Conservation (phyloP, 495 filamentous ascomycete species). For the Penicillium cosmopolitanum region DNA sequence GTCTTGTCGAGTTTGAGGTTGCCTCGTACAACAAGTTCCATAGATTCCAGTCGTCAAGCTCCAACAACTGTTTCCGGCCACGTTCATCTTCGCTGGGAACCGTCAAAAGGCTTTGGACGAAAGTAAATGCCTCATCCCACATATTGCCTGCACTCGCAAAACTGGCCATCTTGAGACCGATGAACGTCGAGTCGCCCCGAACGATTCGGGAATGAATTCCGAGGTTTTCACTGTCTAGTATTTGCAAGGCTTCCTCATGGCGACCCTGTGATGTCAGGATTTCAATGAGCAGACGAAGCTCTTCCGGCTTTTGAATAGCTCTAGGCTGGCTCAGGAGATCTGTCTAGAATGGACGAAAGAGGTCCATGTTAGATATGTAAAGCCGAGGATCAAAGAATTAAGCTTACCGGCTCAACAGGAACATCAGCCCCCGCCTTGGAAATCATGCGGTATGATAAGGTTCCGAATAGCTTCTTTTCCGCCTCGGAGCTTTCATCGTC, state of each 20-base stretch:
- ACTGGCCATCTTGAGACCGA: slow-evolving; percentile 47
- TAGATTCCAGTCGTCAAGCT: slow-evolving; percentile 60
- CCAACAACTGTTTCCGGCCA: slow-evolving; percentile 40
- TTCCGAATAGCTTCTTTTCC: slow-evolving; percentile 60
- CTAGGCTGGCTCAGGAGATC: slow-evolving; percentile 48
- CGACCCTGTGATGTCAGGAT: slow-evolving; percentile 52
- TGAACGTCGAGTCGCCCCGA: slow-evolving; percentile 56
- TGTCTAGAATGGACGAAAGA: slow-evolving; percentile 34
- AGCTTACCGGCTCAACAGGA: slow-evolving; percentile 47
- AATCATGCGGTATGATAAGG: slow-evolving; percentile 62
- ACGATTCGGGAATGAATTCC: slow-evolving; percentile 55
- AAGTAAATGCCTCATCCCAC: slow-evolving; percentile 52
- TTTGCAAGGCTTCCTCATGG: slow-evolving; percentile 50
- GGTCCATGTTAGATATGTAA: slow-evolving; percentile 16
- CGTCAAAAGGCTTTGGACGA: slow-evolving; percentile 43
- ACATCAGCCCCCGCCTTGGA: slow-evolving; percentile 58
- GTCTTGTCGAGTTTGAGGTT: slow-evolving; percentile 30
- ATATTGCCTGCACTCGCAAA: slow-evolving; percentile 42
- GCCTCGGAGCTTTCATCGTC: slow-evolving; percentile 42
- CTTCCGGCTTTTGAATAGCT: slow-evolving; percentile 58
- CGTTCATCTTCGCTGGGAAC: slow-evolving; percentile 36
- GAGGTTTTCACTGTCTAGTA: slow-evolving; percentile 54
- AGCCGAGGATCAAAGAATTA: not conserved
- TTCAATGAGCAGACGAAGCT: slow-evolving; percentile 57
- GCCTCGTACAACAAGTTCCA: slow-evolving; percentile 52